Evolutionary conservation across 305 asterid species (phyloP).

Genomic region (Caryopteris hybrid): DNA sequence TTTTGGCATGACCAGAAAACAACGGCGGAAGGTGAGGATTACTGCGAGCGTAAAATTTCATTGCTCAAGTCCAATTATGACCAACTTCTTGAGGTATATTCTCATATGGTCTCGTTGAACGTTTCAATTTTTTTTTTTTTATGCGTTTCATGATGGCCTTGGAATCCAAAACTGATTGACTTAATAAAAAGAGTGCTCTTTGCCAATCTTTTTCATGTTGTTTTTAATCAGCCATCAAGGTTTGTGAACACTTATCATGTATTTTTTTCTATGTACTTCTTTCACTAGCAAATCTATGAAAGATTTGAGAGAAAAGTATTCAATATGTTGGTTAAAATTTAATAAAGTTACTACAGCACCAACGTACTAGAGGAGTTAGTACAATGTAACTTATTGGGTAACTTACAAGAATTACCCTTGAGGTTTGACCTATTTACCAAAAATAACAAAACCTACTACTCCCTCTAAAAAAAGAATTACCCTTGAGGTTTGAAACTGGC

Average conservation of each 20-base stretch:
- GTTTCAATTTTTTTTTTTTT: neutral
- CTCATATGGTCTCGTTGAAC: neutral
- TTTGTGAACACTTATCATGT: neutral
- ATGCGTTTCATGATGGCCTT: neutral
- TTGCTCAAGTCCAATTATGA: conserved; percentile 91
- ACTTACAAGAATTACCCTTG: neutral
- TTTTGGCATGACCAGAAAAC: conserved; percentile 56
- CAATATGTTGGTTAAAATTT: neutral
- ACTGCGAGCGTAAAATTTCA: conserved; percentile 81
- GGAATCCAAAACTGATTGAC: neutral
- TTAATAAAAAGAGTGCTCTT: neutral
- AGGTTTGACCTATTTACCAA: neutral
- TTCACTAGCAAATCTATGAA: neutral
- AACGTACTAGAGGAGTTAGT: neutral
- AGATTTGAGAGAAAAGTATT: neutral
- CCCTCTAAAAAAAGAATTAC: too few relatives aligned
- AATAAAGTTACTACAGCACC: neutral
- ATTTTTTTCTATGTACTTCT: neutral
- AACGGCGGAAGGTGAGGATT: conserved; percentile 87
- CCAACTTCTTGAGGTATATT: conserved; percentile 86
- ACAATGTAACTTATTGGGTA: neutral
- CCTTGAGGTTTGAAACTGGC: too few relatives aligned
- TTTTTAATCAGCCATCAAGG: neutral
- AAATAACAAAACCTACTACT: too few relatives aligned
- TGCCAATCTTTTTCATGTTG: neutral